A percentile compares a stretch with the other conserved stretches of the same genome.
These are phyloP conservation scores for Penicillium bialowiezense DNA, from an alignment of 495 filamentous ascomycete genomes.

Conservation along the genomic window DNA sequence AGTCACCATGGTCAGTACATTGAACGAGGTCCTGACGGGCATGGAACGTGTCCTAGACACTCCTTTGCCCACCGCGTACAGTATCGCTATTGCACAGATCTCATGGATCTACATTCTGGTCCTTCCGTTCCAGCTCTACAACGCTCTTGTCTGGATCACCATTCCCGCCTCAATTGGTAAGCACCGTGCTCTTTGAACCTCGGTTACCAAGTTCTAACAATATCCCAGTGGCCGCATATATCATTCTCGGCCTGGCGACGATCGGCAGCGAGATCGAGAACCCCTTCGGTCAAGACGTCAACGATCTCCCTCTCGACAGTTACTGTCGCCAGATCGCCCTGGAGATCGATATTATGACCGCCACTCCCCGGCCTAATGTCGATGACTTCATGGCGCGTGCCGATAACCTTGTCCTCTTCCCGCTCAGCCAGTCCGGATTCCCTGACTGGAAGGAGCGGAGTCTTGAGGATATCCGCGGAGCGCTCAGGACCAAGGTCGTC, in stretches of 20 bases:
- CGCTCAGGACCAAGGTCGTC: conserved; percentile 47
- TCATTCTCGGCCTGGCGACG: conserved; percentile 83
- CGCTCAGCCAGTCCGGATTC: conserved; percentile 57
- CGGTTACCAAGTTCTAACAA: background rate
- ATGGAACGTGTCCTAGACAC: conserved; percentile 83
- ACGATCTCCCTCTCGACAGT: conserved; percentile 76
- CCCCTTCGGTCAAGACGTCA: conserved; percentile 83
- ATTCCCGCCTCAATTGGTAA: conserved; percentile 77
- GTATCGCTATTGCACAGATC: conserved; percentile 82
- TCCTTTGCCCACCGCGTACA: conserved; percentile 79
- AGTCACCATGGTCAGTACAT: conserved; percentile 38
- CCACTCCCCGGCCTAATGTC: conserved; percentile 51
- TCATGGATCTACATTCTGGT: conserved; percentile 83
- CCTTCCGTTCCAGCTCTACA: conserved; percentile 79
- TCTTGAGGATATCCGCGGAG: conserved; percentile 56
- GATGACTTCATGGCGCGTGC: conserved; percentile 55
- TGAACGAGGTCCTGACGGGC: conserved; percentile 73
- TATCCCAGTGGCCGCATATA: conserved; percentile 67
- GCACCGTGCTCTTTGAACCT: background rate
- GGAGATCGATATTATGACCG: conserved; percentile 73
- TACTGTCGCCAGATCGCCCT: conserved; percentile 70
- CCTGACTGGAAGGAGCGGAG: conserved; percentile 59
- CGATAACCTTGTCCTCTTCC: conserved; percentile 66
- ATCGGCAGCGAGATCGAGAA: conserved; percentile 88
- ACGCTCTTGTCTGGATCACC: conserved; percentile 65